Conservation (phyloP, 805 yeast genomes). For the Starmerella powellii region DNA sequence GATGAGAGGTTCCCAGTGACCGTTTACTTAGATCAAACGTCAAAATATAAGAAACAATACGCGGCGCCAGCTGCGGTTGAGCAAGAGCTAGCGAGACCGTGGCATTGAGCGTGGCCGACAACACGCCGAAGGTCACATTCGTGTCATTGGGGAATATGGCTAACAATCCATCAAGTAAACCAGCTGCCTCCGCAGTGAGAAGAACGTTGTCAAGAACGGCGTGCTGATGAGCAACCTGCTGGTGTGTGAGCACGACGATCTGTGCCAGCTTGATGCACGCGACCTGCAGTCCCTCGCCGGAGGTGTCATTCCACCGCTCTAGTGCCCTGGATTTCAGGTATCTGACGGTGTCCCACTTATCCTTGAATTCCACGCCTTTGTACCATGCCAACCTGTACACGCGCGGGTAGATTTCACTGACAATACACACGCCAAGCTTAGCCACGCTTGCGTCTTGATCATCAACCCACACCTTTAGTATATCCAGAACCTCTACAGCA, state of each 20-base stretch:
- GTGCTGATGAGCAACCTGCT: constrained; percentile 33
- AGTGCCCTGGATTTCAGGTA: constrained; percentile 49
- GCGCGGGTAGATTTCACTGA: constrained; percentile 36
- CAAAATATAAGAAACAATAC: constrained; percentile 47
- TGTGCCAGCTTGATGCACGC: constrained; percentile 63
- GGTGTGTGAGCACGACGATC: constrained; percentile 38
- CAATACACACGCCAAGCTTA: constrained; percentile 33
- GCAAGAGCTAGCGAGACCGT: constrained; percentile 50
- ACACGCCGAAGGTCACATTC: constrained; percentile 43
- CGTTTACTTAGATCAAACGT: constrained; percentile 37
- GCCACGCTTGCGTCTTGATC: constrained; percentile 24
- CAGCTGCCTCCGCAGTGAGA: constrained; percentile 61
- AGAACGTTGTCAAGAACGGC: constrained; percentile 43
- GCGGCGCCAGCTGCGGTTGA: constrained; percentile 45
- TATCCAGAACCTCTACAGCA: constrained; percentile 25
- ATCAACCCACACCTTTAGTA: constrained; percentile 22
- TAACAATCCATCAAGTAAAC: constrained; percentile 53
- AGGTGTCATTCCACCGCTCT: constrained; percentile 41
- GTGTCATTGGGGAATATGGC: constrained; percentile 33
- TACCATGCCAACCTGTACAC: constrained; percentile 30
- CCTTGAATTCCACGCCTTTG: constrained; percentile 31
- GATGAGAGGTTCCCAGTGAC: constrained; percentile 20
- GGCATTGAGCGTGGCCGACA: constrained; percentile 58
- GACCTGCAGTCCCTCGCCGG: constrained; percentile 40
- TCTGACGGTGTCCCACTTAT: constrained; percentile 44